Evolutionary conservation across 2,329 filamentous ascomycete species (phyloP).

Genomic region (Botrytis pseudocinerea): DNA sequence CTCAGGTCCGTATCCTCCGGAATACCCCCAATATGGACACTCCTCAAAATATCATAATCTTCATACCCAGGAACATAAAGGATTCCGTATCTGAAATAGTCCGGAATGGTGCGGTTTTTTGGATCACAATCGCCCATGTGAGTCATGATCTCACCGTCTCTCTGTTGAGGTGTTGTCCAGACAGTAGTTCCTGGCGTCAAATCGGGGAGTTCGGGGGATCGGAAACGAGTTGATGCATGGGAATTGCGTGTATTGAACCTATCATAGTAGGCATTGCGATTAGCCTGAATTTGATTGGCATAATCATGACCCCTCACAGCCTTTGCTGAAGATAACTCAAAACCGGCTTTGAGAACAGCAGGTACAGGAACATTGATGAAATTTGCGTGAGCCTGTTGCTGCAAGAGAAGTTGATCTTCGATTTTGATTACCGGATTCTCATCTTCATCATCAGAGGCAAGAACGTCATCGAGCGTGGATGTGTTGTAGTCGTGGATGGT

Average conservation of each 20-base stretch:
- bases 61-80: constrained; percentile 27
- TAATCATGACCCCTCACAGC: constrained; percentile 30
- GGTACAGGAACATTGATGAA: constrained; percentile 29
- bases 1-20: constrained; percentile 29
- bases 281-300: neutral
- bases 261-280: neutral
- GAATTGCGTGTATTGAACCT: neutral
- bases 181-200: neutral
- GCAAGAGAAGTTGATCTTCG: constrained; percentile 12
- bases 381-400: constrained; percentile 22
- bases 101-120: constrained; percentile 24
- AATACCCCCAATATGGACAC: constrained; percentile 33
- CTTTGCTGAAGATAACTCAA: constrained; percentile 22
- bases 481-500: neutral
- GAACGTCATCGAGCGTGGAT: constrained; percentile 5
- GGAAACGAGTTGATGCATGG: neutral
- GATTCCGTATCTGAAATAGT: constrained; percentile 35
- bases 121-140: constrained; percentile 2
- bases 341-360: constrained; percentile 32
- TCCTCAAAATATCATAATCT: constrained; percentile 31
- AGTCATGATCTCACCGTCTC: neutral
- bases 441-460: neutral
- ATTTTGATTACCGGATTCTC: neutral
- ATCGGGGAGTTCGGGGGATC: neutral
- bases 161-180: constrained; percentile 12